phyloP scores from a whole-genome alignment of 2,329 filamentous ascomycete species.

The Pyricularia grisea region DNA sequence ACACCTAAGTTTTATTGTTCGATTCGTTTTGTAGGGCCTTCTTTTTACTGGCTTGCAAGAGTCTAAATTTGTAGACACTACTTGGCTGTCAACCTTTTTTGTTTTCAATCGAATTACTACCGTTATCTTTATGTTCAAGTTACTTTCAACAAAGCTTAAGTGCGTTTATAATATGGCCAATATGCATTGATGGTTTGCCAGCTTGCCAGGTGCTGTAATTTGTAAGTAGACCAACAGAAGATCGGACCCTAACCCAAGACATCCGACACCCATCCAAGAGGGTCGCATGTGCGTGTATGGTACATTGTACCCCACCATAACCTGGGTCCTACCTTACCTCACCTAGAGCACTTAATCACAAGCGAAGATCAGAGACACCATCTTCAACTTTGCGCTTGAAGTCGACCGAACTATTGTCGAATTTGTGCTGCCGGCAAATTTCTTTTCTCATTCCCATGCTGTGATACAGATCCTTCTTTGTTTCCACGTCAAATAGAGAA shows the following conservation, averaged over 20 bases:
- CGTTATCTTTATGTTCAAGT: too few relatives aligned
- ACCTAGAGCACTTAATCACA: background rate
- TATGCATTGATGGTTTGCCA: too few relatives aligned
- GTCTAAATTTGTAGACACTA: too few relatives aligned
- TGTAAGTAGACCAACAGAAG: too few relatives aligned
- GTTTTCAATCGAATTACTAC: too few relatives aligned
- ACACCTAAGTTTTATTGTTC: background rate
- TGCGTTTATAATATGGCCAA: too few relatives aligned
- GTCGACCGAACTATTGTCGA: background rate
- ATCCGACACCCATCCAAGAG: background rate
- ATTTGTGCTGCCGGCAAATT: background rate
- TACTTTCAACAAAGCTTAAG: too few relatives aligned
- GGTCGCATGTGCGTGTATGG: too few relatives aligned
- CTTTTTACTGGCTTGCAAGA: too few relatives aligned
- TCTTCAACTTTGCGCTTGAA: background rate
- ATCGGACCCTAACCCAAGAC: background rate
- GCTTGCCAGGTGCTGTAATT: too few relatives aligned
- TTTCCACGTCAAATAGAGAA: background rate
- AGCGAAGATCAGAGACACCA: background rate
- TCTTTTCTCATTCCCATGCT: background rate
- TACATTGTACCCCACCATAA: background rate
- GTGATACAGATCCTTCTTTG: background rate
- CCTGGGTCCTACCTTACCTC: background rate
- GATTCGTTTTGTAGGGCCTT: too few relatives aligned
- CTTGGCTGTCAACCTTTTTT: too few relatives aligned